A percentile compares a stretch with the other conserved stretches of the same genome.
Evolutionary conservation across 495 filamentous ascomycete genomes (phyloP).

Genomic region (Schizothecium vesticola): DNA sequence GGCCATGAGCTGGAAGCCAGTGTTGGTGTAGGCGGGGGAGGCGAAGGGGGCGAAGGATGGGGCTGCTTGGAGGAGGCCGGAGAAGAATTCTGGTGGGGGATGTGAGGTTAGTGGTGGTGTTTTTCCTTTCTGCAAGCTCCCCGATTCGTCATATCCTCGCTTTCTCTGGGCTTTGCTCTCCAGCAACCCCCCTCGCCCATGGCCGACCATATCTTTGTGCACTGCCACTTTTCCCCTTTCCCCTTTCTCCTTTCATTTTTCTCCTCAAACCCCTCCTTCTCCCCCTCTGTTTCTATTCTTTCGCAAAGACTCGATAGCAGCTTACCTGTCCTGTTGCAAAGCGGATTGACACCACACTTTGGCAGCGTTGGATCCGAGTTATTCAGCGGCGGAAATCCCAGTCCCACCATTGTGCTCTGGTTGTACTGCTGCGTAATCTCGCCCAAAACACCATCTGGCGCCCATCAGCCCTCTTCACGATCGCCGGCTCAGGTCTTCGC

Average conservation of each 20-base stretch:
- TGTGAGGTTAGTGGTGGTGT: background rate
- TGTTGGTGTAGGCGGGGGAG: slow-evolving; percentile 54
- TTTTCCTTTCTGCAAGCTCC: too few relatives aligned
- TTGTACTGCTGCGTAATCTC: slow-evolving; percentile 37
- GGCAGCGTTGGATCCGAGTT: slow-evolving; percentile 36
- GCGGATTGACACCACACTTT: slow-evolving; percentile 33
- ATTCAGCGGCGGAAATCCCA: slow-evolving; percentile 41
- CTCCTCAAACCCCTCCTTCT: too few relatives aligned
- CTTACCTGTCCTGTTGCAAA: slow-evolving; percentile 33
- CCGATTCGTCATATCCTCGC: background rate
- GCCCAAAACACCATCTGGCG: slow-evolving; percentile 33
- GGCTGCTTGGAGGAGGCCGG: slow-evolving; percentile 40
- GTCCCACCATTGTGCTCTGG: slow-evolving; percentile 24
- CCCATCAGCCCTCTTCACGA: background rate
- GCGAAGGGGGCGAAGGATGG: slow-evolving; percentile 45
- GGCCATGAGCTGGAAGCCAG: slow-evolving; percentile 48
- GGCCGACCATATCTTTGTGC: too few relatives aligned
- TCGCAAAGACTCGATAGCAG: background rate
- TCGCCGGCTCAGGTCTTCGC: too few relatives aligned
- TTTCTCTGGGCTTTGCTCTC: too few relatives aligned
- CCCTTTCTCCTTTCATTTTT: too few relatives aligned
- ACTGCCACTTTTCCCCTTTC: too few relatives aligned
- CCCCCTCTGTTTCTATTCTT: too few relatives aligned
- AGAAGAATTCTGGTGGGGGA: slow-evolving; percentile 45
- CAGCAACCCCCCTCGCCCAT: too few relatives aligned